phyloP scores from a whole-genome alignment of 805 yeast genomes.

The Cyberlindnera galapagoensis region DNA sequence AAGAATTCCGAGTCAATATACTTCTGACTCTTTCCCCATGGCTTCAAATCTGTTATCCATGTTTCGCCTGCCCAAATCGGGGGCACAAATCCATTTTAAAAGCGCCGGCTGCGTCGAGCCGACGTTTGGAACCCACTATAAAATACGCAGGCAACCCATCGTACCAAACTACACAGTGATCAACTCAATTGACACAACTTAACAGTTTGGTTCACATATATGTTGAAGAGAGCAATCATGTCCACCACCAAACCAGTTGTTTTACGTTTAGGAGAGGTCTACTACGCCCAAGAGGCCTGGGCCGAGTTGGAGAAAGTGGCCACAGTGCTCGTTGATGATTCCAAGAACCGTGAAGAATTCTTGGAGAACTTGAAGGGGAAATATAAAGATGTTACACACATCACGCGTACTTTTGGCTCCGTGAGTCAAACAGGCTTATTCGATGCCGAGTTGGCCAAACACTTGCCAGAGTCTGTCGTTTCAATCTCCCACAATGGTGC shows the following conservation, averaged over 20 bases:
- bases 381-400: conserved; percentile 27
- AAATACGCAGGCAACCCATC: too few relatives aligned
- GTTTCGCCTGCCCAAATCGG: too few relatives aligned
- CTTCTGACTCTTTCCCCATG: too few relatives aligned
- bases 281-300: conserved; percentile 65
- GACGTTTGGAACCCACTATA: too few relatives aligned
- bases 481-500: conserved; percentile 64
- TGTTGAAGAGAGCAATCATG: conserved; percentile 3
- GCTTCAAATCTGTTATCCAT: too few relatives aligned
- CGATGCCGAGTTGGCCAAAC: conserved; percentile 51
- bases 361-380: conserved; percentile 28
- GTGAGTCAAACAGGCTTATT: conserved; percentile 52
- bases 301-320: conserved; percentile 37
- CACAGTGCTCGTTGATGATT: conserved; percentile 40
- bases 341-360: conserved; percentile 32
- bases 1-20: too few relatives aligned
- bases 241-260: conserved; percentile 44
- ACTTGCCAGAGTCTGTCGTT: conserved; percentile 48
- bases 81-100: too few relatives aligned
- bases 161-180: too few relatives aligned
- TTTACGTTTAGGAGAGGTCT: conserved; percentile 56
- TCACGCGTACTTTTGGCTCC: conserved; percentile 49
- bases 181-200: too few relatives aligned
- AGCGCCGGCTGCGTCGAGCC: too few relatives aligned
- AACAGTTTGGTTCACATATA: too few relatives aligned